Conservation (phyloP, 2,329 filamentous ascomycete species). For the Xylaria hypoxylon region DNA sequence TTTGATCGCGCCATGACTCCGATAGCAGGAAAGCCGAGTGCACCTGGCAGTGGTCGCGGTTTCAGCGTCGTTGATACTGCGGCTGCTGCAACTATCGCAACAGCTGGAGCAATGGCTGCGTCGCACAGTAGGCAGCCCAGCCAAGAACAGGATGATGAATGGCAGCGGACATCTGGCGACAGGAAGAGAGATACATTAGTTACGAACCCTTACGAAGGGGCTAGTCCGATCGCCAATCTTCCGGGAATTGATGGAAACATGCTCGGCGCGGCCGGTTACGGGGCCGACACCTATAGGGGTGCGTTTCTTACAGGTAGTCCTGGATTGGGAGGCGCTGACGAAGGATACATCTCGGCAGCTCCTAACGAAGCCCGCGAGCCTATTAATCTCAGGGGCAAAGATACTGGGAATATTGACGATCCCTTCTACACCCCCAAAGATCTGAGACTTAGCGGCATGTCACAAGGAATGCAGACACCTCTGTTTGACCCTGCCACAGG, state of each 20-base stretch:
- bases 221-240: constrained; percentile 70
- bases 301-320: constrained; percentile 67
- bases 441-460: constrained; percentile 82
- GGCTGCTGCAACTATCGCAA: constrained; percentile 65
- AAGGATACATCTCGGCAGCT: constrained; percentile 89
- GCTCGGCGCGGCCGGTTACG: constrained; percentile 55
- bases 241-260: constrained; percentile 64
- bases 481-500: constrained; percentile 92
- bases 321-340: constrained; percentile 75
- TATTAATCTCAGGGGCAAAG: constrained; percentile 66
- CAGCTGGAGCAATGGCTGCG: constrained; percentile 59
- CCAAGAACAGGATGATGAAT: constrained; percentile 73
- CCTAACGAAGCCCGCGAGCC: constrained; percentile 67
- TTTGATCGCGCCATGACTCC: constrained; percentile 50
- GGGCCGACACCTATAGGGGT: constrained; percentile 55
- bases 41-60: constrained; percentile 53
- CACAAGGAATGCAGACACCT: constrained; percentile 89
- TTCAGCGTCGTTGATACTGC: constrained; percentile 60
- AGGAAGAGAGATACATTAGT: constrained; percentile 74
- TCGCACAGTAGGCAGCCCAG: constrained; percentile 65
- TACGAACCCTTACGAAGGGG: constrained; percentile 75
- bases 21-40: constrained; percentile 47
- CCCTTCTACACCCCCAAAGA: constrained; percentile 73
- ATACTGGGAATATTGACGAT: constrained; percentile 69
- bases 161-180: constrained; percentile 71